phyloP scores from a whole-genome alignment of 202 grass and related monocot genomes.

The Schoenoplectus tabernaemontani region DNA sequence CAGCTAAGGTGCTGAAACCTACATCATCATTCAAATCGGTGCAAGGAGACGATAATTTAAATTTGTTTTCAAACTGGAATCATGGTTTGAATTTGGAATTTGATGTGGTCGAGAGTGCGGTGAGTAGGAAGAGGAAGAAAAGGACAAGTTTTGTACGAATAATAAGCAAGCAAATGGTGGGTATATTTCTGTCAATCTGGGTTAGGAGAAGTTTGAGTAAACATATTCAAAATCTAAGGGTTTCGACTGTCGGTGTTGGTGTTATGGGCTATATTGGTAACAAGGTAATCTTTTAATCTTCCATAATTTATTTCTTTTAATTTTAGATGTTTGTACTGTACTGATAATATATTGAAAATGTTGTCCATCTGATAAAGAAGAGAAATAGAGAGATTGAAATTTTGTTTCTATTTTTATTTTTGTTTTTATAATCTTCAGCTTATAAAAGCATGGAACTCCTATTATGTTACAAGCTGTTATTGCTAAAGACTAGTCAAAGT shows the following conservation, averaged over 20 bases:
- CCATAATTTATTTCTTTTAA: not conserved
- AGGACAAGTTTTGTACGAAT: slow-evolving; percentile 68
- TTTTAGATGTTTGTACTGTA: not conserved
- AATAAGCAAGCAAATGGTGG: slow-evolving; percentile 99
- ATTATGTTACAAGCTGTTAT: too few relatives aligned
- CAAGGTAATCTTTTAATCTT: slow-evolving; percentile 42
- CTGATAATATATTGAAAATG: too few relatives aligned
- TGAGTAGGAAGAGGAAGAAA: slow-evolving; percentile 60
- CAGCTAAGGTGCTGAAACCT: slow-evolving; percentile 44
- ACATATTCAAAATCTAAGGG: slow-evolving; percentile 85
- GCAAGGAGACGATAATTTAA: slow-evolving; percentile 34
- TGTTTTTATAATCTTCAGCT: too few relatives aligned
- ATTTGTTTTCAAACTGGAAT: slow-evolving; percentile 22
- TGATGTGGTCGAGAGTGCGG: slow-evolving; percentile 24
- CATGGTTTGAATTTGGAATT: slow-evolving; percentile 37
- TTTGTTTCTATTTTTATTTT: too few relatives aligned
- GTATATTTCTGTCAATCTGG: slow-evolving; percentile 82
- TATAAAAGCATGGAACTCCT: too few relatives aligned
- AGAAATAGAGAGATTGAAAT: too few relatives aligned
- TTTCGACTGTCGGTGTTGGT: slow-evolving; percentile 84
- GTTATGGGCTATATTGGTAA: slow-evolving; percentile 97
- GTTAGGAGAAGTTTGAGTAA: slow-evolving; percentile 68
- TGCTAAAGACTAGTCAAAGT: too few relatives aligned
- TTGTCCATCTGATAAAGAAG: too few relatives aligned
- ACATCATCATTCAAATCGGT: slow-evolving; percentile 53